Base-by-base conservation (phyloP, 345 rosid species). In the Salix brachista region DNA sequence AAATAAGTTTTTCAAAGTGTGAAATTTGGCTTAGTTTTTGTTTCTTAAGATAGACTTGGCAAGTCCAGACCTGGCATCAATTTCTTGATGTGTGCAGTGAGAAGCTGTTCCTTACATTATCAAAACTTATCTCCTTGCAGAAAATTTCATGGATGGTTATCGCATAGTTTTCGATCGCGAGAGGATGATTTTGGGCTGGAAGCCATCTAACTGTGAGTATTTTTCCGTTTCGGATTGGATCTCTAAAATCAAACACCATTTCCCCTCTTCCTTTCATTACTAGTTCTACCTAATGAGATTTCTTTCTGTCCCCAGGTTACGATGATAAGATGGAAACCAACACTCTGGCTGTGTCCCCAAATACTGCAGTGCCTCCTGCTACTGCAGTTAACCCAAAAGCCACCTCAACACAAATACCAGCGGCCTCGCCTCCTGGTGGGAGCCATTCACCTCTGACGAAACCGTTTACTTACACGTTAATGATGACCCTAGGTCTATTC, bases 81-180 rank as follows among this genome's bases (percentile, higher is more conserved):
- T 5, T 64, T 64, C 28, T 23, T 41, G 30, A 39, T 44, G 9
- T 69, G 6, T 46, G 52, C 19, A 14, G 34, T 36, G 8, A n/a
- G 25, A 5, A 74, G 5, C 73, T 69, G 41, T 68, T 76, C 73
- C 71, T 75, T 70, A 66, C 34, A 61, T 13, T 42, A 34, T 58
- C 58, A 30, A 50, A 58, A 19, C 34, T 77, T 37, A 23, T 62
- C 50, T 25, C 36, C 37, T 68, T 78, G 77, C 91, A 94, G 97
- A 93, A 83, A 93, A 93, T 85, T 91, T 93, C 85, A 90, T 93
- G 97, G 90, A 87, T 0, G 94, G 93, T 70, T 86, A 93, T 71
- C 89, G 81, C 0, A 77, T 93, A 25, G 86, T 93, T 72, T 94
- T 94, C 70, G 85, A 91, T 79, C 92, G 91, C 2, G 94, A 93